phyloP scores from a whole-genome alignment of 495 filamentous ascomycete genomes.

The Aspergillus bridgeri region DNA sequence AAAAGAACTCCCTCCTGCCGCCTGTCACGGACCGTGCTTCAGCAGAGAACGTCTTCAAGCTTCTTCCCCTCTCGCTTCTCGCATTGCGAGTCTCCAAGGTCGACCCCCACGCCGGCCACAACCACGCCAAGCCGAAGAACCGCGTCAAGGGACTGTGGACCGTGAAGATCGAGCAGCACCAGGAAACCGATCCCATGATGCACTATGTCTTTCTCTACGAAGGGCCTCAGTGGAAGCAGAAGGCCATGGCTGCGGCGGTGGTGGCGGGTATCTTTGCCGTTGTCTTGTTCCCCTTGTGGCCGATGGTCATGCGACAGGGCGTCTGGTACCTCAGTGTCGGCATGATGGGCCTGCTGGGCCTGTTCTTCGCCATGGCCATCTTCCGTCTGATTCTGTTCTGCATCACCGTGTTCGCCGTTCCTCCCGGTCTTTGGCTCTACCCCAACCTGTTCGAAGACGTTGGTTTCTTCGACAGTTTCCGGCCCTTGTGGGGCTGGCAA shows the following conservation, averaged over 20 bases:
- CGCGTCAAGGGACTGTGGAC: constrained; percentile 95
- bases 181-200: constrained; percentile 84
- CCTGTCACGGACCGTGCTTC: constrained; percentile 80
- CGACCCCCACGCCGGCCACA: constrained; percentile 69
- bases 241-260: constrained; percentile 81
- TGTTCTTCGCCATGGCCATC: constrained; percentile 98
- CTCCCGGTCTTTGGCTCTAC: constrained; percentile 94
- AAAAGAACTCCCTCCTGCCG: constrained; percentile 86
- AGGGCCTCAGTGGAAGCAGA: constrained; percentile 87
- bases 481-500: constrained; percentile 97
- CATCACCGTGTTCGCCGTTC: constrained; percentile 76
- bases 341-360: constrained; percentile 82
- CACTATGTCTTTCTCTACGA: constrained; percentile 98
- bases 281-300: constrained; percentile 97
- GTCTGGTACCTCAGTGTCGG: constrained; percentile 98
- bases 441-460: constrained; percentile 99
- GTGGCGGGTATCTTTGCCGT: constrained; percentile 78
- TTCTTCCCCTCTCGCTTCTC: constrained; percentile 91
- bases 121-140: constrained; percentile 77
- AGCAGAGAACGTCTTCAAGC: constrained; percentile 89
- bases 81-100: constrained; percentile 86
- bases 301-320: constrained; percentile 80
- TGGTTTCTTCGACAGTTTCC: constrained; percentile 96
- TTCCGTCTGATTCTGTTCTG: constrained; percentile 95
- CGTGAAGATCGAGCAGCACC: constrained; percentile 93